Evolutionary conservation across 805 yeast genomes (phyloP), one percentile per base, ranked within the genome.

Genomic region (Saccharomycopsis fibuligera): DNA sequence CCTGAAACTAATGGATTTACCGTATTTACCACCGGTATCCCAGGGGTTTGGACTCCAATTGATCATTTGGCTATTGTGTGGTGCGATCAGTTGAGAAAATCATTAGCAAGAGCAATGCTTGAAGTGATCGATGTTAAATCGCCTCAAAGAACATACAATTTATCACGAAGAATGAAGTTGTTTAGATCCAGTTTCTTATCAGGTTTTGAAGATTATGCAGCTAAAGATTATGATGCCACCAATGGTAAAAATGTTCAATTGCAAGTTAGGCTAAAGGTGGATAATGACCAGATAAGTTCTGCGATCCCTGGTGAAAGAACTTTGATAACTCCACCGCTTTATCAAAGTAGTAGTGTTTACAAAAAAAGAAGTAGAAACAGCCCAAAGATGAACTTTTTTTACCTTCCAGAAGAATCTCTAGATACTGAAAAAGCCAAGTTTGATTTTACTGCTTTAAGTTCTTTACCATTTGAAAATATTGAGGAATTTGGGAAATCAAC

Each of bases 11-110:
- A 91, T 57, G 97, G 97, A 0, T 81, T 91, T 52, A 80, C 95
- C 0, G 86, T 83, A 0, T 86, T 79, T 57, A 78, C 96, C 0
- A 81, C 93, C 0, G 90, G 96, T 1, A 83, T 91, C 9, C 96
- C 96, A 0, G 74, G 73, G 2, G 96, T 91, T 1, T 91, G 97
- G 96, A 81, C 96, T 0, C 85, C 96, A 1, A 81, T 89, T 36
- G 98, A 91, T 63, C 99, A 91, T 66, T 72, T 88, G 55, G 97
- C 98, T 0, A 81, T 93, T 42, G 96, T 91, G 1, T 91, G 99
- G 99, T 91, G 99, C 65, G 86, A 81, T 53, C 97, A 91, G 62
- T 66, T 90, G 35, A 73, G 97, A 45, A 70, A 75, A 45, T 76
- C 73, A 14, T 55, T 91, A 1, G 82, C 86, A 6, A 66, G 67